Evolutionary conservation across 192 early-diverging fungal species (phyloP).

Genomic region (Paraglomus occultum): DNA sequence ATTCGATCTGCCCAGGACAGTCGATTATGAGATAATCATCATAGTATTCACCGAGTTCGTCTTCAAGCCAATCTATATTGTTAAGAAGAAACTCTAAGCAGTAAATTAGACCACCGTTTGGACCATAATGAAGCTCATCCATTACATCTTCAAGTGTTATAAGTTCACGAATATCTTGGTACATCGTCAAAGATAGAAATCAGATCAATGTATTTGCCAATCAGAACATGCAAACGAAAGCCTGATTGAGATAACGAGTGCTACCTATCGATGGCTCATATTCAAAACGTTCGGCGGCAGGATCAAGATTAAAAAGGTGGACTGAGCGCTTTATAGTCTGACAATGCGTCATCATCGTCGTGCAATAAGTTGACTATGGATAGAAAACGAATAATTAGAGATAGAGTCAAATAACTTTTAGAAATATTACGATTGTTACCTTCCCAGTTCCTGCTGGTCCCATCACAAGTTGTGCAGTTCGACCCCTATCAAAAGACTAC

Average conservation of each 20-base stretch:
- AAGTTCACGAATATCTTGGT: slow-evolving; percentile 85
- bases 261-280: slow-evolving; percentile 84
- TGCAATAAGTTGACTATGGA: slow-evolving; percentile 86
- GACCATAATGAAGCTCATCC: slow-evolving; percentile 95
- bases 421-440: slow-evolving; percentile 32
- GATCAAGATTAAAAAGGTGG: slow-evolving; percentile 96
- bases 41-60: slow-evolving; percentile 84
- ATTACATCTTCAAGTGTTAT: slow-evolving; percentile 98
- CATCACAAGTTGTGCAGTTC: slow-evolving; percentile 93
- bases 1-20: slow-evolving; percentile 97
- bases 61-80: slow-evolving; percentile 97
- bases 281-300: slow-evolving; percentile 95
- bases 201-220: background rate
- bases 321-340: slow-evolving; percentile 78
- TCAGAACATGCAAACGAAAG: background rate
- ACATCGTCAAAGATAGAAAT: background rate
- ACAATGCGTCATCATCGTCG: slow-evolving; percentile 93
- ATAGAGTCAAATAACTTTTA: background rate
- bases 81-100: slow-evolving; percentile 95
- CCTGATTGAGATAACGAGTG: background rate
- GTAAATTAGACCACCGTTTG: slow-evolving; percentile 96
- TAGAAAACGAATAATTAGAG: background rate
- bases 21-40: slow-evolving; percentile 98
- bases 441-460: slow-evolving; percentile 94
- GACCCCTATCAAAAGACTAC: slow-evolving; percentile 51